Conservation (phyloP, 2,329 filamentous ascomycete genomes). For the Helminthosporium solani region DNA sequence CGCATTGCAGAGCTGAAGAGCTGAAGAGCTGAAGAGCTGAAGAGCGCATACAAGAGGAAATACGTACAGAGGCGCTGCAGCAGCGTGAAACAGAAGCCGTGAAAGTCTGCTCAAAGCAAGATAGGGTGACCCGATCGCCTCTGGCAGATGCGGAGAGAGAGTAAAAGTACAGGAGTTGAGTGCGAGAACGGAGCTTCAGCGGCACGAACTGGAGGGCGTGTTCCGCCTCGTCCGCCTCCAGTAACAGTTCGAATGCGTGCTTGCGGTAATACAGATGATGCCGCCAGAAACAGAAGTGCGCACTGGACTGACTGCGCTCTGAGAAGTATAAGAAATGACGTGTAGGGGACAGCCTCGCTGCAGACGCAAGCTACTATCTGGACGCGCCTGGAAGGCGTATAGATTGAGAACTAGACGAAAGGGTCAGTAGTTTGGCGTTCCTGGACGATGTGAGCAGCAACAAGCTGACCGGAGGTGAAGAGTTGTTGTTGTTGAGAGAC, state of each 20-base stretch:
- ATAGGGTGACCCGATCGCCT: conserved; percentile 39
- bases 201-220: conserved; percentile 28
- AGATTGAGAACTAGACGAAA: background rate
- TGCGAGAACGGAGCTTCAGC: conserved; percentile 32
- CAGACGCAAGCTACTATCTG: background rate
- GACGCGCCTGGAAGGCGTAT: background rate
- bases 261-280: conserved; percentile 25
- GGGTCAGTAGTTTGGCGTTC: background rate
- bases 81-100: conserved; percentile 33
- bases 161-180: conserved; percentile 39
- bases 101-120: conserved; percentile 37
- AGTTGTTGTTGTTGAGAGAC: background rate
- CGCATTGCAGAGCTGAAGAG: conserved; percentile 9
- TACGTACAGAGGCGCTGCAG: conserved; percentile 44
- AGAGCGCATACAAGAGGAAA: conserved; percentile 36
- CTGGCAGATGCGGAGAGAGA: conserved; percentile 44
- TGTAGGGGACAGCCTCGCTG: background rate
- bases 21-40: conserved; percentile 10
- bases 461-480: background rate
- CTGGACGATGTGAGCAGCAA: background rate
- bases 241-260: conserved; percentile 27
- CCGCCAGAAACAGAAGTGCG: too few species aligned
- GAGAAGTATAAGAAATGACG: conserved; percentile 25
- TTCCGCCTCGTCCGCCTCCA: conserved; percentile 21
- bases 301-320: conserved; percentile 22